Base-by-base conservation (phyloP, 768 basidiomycete genomes). In the Leucogyrophana mollusca region DNA sequence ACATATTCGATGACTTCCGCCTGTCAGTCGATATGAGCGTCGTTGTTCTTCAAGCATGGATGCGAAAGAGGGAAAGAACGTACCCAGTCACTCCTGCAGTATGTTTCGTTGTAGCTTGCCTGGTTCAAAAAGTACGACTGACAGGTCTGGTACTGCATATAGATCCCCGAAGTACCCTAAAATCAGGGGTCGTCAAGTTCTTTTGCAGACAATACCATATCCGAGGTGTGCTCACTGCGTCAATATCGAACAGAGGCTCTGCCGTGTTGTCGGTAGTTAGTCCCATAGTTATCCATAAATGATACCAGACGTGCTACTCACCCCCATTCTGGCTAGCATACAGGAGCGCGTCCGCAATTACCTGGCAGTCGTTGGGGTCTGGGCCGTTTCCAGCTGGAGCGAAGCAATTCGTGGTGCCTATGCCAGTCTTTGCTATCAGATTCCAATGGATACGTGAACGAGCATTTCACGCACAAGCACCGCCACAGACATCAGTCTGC, bases 51-150 rank as follows among this genome's bases (percentile, higher is more conserved):
- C 10, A 16, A 39, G 23, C 18, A 37, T 13, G 4, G 24, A 22
- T 24, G 20, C 13, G n/a, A n/a, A n/a, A n/a, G n/a, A n/a, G n/a
- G n/a, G n/a, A 9, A 11, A 37, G 17, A 18, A 46, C 68, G 22
- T 57, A 77, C 75, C 71, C 72, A 78, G 52, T 74, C 71, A 11
- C 61, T 67, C 27, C 74, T 69, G 54, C 76, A 77, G 55, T 73
- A 79, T 14, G 59, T 59, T 21, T 76, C 50, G 18, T 61, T 51
- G 21, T 45, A 58, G 49, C 58, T 49, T 40, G 71, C 71, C 54
- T 77, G 77, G 56, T 79, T 77, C 25, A 73, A 57, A 58, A 78
- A 73, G 65, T 76, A 77, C 14, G 73, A 67, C 51, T 65, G 55
- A 64, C 75, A 78, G 52, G 59, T 69, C 11, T 56, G 40, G 56